Percentiles rank a stretch among this genome's conserved stretches.
Conservation (phyloP, 306 rosid species). For the Vicia faba region DNA sequence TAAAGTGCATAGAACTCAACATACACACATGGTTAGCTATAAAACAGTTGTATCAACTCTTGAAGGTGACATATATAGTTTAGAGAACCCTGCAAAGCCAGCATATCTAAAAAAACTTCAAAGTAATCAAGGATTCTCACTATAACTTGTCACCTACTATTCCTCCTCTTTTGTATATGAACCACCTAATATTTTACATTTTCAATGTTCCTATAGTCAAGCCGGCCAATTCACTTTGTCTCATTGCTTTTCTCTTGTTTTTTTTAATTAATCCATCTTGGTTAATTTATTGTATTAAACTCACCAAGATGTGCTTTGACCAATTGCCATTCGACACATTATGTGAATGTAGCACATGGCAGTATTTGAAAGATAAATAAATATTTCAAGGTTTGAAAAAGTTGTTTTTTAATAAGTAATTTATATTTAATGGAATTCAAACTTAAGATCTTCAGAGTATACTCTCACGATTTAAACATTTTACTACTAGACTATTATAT, state of each 20-base stretch:
- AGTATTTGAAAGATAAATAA: slow-evolving; percentile 20
- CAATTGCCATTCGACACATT: slow-evolving; percentile 35
- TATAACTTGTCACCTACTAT: slow-evolving; percentile 21
- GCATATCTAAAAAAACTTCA: not conserved
- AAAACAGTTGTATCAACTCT: slow-evolving; percentile 30
- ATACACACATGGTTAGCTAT: not conserved
- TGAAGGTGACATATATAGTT: slow-evolving; percentile 45
- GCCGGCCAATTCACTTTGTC: slow-evolving; percentile 43
- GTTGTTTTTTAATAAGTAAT: too few species aligned
- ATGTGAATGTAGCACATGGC: slow-evolving; percentile 34
- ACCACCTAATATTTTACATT: slow-evolving; percentile 47
- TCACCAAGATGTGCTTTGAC: slow-evolving; percentile 33
- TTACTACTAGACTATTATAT: too few species aligned
- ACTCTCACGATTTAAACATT: too few species aligned
- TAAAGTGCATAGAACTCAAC: not conserved
- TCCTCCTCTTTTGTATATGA: slow-evolving; percentile 23
- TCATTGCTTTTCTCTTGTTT: not conserved
- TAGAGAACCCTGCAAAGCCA: slow-evolving; percentile 59
- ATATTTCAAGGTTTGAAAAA: slow-evolving; percentile 29
- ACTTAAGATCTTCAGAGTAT: too few species aligned
- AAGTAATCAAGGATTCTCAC: slow-evolving; percentile 5
- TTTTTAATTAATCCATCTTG: slow-evolving; percentile 8
- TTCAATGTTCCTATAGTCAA: slow-evolving; percentile 45
- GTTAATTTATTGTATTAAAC: slow-evolving; percentile 16
- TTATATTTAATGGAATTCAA: too few species aligned